Base-by-base conservation (phyloP, 176 grass and related monocot genomes). In the Avena eriantha region DNA sequence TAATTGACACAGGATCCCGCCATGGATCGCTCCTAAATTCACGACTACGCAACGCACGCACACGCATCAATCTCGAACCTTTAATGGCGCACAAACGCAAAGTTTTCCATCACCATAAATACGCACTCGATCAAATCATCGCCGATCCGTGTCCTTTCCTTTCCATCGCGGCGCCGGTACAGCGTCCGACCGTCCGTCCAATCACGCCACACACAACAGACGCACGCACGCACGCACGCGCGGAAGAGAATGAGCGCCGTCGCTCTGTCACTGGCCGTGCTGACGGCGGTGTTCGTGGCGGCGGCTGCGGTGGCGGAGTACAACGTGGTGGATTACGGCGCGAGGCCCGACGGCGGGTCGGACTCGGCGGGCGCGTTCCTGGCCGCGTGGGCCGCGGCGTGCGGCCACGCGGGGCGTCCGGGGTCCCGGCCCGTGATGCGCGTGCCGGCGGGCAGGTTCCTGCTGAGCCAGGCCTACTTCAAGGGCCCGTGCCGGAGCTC, bases 311-410 rank as follows among this genome's bases (percentile, higher is more conserved):
- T 13, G 43, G 75, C 58, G 23, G 88, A 75, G 83, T 92, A 86
- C 88, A 92, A 55, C 55, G 78, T 95, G 10, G 63, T 89, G 47
- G 80, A 82, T 87, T 95, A 86, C 51, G 90, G 93, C 15, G 93
- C 93, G 36, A 66, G 69, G 51, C 68, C 88, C 8, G 90, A 73
- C 16, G 86, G 88, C 24, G 0, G 3, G 60, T 18, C 59, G 3
- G 93, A 95, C 76, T 64, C 90, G 19, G 72, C 83, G 10, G 10
- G 7, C 21, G 75, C 90, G 41, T 95, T 95, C 80, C 80, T 79
- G 0, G 34, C 79, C 3, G 86, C 93, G 46, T 95, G 93, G 89
- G 55, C 61, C 0, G 81, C 82, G 2, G 86, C 89, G 39, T 93
- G 91, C 87, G 10, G 36, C 18, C 67, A 85, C 36, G 39, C 5